phyloP scores from a whole-genome alignment of 2,329 filamentous ascomycete genomes.

The Neocatenulostroma microsporum region DNA sequence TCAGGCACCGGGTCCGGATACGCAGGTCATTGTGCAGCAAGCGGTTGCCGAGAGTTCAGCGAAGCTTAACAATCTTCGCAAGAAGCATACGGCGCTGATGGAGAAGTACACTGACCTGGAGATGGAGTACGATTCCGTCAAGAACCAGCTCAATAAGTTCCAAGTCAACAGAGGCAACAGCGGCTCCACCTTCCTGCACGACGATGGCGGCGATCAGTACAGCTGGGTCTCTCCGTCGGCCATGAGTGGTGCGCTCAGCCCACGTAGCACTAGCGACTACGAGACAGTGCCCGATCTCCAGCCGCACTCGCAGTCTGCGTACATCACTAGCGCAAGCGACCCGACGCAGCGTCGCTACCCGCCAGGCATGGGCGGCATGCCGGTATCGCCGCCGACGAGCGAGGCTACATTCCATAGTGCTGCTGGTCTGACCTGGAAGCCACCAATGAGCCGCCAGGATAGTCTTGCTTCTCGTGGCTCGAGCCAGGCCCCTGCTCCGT shows the following conservation, averaged over 20 bases:
- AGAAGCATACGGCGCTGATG: conserved; percentile 44
- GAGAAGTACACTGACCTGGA: conserved; percentile 44
- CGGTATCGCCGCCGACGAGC: conserved; percentile 13
- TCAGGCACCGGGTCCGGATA: conserved; percentile 2
- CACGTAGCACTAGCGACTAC: conserved; percentile 2
- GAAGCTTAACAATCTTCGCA: conserved; percentile 44
- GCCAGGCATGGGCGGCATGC: background rate
- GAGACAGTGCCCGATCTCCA: conserved; percentile 7
- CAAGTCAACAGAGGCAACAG: conserved; percentile 11
- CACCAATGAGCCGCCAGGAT: conserved; percentile 62
- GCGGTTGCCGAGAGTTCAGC: conserved; percentile 41
- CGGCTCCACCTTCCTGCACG: conserved; percentile 6
- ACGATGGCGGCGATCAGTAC: conserved; percentile 2
- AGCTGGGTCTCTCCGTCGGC: background rate
- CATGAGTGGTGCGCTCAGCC: conserved; percentile 7
- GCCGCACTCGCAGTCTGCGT: conserved; percentile 7
- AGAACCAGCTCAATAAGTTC: conserved; percentile 19
- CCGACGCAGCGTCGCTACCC: conserved; percentile 10
- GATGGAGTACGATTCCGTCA: conserved; percentile 25
- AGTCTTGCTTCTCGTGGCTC: conserved; percentile 74
- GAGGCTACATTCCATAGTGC: conserved; percentile 16
- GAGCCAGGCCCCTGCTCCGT: conserved; percentile 32
- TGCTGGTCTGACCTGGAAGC: conserved; percentile 20
- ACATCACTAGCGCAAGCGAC: conserved; percentile 13
- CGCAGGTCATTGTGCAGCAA: conserved; percentile 39